Conservation (phyloP, 2,329 filamentous ascomycete genomes). For the Orbilia oligospora region DNA sequence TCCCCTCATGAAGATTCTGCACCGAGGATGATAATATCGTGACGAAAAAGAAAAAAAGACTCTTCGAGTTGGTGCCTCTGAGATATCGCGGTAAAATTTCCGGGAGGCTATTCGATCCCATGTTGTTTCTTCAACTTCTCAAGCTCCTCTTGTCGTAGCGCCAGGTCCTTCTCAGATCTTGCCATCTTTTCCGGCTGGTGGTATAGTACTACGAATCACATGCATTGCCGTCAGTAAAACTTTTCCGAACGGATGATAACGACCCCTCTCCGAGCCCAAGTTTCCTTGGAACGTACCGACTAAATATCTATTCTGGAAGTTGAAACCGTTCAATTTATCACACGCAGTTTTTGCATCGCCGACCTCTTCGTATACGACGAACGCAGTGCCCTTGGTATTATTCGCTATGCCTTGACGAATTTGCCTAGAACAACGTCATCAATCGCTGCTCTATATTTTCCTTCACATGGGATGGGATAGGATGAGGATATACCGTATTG, state of each 20-base stretch:
- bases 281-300: constrained; percentile 77
- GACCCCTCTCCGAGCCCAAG: background rate
- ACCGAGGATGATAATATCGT: constrained; percentile 18
- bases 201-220: constrained; percentile 74
- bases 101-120: constrained; percentile 87
- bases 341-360: constrained; percentile 98
- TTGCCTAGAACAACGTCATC: constrained; percentile 75
- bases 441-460: background rate
- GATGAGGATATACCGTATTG: constrained; percentile 80
- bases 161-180: constrained; percentile 92
- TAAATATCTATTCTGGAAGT: constrained; percentile 99
- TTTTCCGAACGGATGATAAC: background rate
- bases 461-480: too few species aligned
- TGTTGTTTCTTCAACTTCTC: constrained; percentile 98
- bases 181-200: constrained; percentile 84
- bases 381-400: constrained; percentile 98
- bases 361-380: constrained; percentile 99
- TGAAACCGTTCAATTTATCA: constrained; percentile 99
- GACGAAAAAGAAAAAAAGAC: background rate
- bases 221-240: constrained; percentile 4
- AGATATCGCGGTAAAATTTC: constrained; percentile 4
- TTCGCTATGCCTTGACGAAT: constrained; percentile 97
- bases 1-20: constrained; percentile 11
- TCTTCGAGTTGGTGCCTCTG: background rate
- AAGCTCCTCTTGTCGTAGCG: constrained; percentile 94